Evolutionary conservation across 805 yeast species (phyloP).

Genomic region (Gaillardinia entomophila): DNA sequence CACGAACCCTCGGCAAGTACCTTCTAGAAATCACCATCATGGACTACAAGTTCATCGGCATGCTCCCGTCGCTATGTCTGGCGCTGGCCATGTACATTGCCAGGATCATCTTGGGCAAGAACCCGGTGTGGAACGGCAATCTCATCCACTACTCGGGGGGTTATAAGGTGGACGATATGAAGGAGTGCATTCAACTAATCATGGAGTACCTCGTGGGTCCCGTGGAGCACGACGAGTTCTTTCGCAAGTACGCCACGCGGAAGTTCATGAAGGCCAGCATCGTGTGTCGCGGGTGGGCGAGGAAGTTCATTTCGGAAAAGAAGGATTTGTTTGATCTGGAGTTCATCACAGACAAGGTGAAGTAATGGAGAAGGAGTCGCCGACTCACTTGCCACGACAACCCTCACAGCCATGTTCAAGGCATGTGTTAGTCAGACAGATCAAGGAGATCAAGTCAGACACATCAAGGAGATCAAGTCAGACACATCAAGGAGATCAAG

Average conservation of each 20-base stretch:
- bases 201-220: slow-evolving; percentile 75
- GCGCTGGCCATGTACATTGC: slow-evolving; percentile 86
- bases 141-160: slow-evolving; percentile 91
- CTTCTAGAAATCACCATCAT: slow-evolving; percentile 71
- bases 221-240: slow-evolving; percentile 85
- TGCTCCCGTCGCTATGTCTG: slow-evolving; percentile 72
- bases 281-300: slow-evolving; percentile 79
- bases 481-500: too few relatives aligned
- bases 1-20: slow-evolving; percentile 82
- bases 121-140: slow-evolving; percentile 76
- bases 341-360: slow-evolving; percentile 7
- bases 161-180: slow-evolving; percentile 65
- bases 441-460: too few relatives aligned
- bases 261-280: slow-evolving; percentile 83
- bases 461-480: too few relatives aligned
- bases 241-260: slow-evolving; percentile 86
- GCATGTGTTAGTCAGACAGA: too few relatives aligned
- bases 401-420: too few relatives aligned
- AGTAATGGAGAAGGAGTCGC: too few relatives aligned
- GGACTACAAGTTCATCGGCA: slow-evolving; percentile 68
- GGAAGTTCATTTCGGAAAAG: slow-evolving; percentile 46
- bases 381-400: too few relatives aligned
- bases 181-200: slow-evolving; percentile 67
- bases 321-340: slow-evolving; percentile 30
- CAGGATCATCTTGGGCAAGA: slow-evolving; percentile 62